Conservation (phyloP, 2,329 filamentous ascomycete species). For the Grosmannia serpens region DNA sequence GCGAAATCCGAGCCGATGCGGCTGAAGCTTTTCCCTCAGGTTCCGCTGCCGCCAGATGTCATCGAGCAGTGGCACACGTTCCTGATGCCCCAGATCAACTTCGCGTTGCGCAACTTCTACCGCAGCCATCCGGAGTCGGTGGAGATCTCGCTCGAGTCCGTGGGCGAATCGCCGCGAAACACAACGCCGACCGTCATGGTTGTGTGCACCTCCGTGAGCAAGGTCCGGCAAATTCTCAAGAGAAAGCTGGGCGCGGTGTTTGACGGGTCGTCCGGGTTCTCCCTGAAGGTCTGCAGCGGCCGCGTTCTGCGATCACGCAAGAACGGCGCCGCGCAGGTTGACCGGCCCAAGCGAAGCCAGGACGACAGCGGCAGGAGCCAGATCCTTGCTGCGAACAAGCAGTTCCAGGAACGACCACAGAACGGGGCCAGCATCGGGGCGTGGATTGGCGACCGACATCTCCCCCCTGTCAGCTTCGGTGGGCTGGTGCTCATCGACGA, state of each 20-base stretch:
- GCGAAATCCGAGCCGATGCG: constrained; percentile 23
- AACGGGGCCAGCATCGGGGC: constrained; percentile 92
- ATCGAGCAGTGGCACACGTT: constrained; percentile 61
- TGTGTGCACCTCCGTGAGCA: constrained; percentile 62
- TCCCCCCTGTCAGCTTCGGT: constrained; percentile 85
- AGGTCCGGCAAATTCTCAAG: constrained; percentile 60
- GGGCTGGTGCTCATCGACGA: constrained; percentile 78
- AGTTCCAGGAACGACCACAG: constrained; percentile 64
- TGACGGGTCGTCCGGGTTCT: constrained; percentile 33
- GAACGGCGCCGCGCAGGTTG: background rate
- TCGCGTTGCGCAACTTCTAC: constrained; percentile 58
- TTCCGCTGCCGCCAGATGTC: constrained; percentile 45
- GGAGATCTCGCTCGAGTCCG: constrained; percentile 64
- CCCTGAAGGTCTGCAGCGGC: constrained; percentile 18
- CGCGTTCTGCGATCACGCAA: constrained; percentile 12
- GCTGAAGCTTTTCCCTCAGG: constrained; percentile 47
- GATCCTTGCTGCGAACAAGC: constrained; percentile 48
- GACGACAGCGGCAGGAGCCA: constrained; percentile 15
- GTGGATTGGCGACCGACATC: constrained; percentile 71
- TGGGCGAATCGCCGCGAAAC: constrained; percentile 55
- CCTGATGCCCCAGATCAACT: constrained; percentile 62
- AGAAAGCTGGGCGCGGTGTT: constrained; percentile 56
- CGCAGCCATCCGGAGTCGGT: constrained; percentile 64
- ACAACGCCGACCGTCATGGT: constrained; percentile 64
- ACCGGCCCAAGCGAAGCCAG: background rate